phyloP scores from a whole-genome alignment of 805 yeast species.

The Candida boidinii region DNA sequence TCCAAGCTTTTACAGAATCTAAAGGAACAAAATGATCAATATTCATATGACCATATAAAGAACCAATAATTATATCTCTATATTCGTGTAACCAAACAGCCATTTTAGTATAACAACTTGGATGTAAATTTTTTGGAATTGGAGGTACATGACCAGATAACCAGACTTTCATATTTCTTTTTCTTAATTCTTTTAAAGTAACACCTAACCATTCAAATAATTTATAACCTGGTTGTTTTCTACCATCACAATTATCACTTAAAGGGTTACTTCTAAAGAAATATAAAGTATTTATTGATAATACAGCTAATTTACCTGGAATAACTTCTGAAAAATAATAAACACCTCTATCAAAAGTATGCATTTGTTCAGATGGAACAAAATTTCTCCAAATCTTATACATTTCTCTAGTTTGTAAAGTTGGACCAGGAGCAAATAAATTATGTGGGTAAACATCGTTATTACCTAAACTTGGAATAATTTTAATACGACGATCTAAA shows the following conservation, averaged over 20 bases:
- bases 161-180: conserved; percentile 78
- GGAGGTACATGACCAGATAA: conserved; percentile 87
- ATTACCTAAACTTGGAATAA: conserved; percentile 74
- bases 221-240: conserved; percentile 74
- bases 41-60: conserved; percentile 85
- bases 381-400: conserved; percentile 65
- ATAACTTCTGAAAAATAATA: conserved; percentile 72
- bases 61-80: conserved; percentile 77
- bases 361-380: conserved; percentile 71
- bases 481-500: conserved; percentile 23
- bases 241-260: conserved; percentile 68
- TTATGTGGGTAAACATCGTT: conserved; percentile 90
- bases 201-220: conserved; percentile 71
- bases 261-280: conserved; percentile 71
- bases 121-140: conserved; percentile 65
- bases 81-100: conserved; percentile 79
- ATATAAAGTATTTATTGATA: conserved; percentile 73
- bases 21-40: conserved; percentile 77
- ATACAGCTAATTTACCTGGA: conserved; percentile 68
- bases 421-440: conserved; percentile 78
- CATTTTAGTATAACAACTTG: conserved; percentile 64
- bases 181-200: conserved; percentile 63
- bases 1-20: conserved; percentile 63
- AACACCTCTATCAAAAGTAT: conserved; percentile 66
- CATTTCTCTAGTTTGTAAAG: conserved; percentile 76